phyloP scores from a whole-genome alignment of 2,329 filamentous ascomycete genomes.

The Penicillium sumatraense region DNA sequence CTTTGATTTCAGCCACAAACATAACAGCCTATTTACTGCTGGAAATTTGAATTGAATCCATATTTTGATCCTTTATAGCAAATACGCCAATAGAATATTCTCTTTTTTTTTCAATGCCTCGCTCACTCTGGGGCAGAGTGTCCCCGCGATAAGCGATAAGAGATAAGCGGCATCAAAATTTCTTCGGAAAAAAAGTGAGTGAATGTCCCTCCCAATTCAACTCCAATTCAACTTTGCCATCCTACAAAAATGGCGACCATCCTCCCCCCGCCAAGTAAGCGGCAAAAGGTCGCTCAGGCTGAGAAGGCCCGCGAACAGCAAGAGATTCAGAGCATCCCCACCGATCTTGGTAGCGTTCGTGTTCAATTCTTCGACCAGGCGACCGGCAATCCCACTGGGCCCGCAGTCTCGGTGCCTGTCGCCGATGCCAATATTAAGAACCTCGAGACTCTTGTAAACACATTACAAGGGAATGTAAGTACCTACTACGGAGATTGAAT shows the following conservation, averaged over 20 bases:
- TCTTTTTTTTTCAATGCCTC: no score
- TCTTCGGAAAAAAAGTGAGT: slow-evolving; percentile 3
- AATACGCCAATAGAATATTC: no score
- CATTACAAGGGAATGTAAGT: slow-evolving; percentile 74
- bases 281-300: slow-evolving; percentile 76
- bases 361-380: slow-evolving; percentile 88
- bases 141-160: not conserved
- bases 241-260: slow-evolving; percentile 72
- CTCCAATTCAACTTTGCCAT: not conserved
- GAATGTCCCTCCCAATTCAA: not conserved
- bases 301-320: slow-evolving; percentile 76
- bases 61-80: no score
- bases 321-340: slow-evolving; percentile 69
- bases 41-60: no score
- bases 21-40: no score
- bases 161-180: slow-evolving; percentile 17
- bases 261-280: slow-evolving; percentile 82
- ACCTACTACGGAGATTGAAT: not conserved
- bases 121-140: no score
- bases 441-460: slow-evolving; percentile 83
- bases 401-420: slow-evolving; percentile 75
- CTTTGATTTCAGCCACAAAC: no score
- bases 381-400: slow-evolving; percentile 69
- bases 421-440: slow-evolving; percentile 88
- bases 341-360: slow-evolving; percentile 75